Evolutionary conservation across 164 flowering plant genomes (phyloP), one percentile per base, ranked within the genome.

Genomic region (Santalum album): DNA sequence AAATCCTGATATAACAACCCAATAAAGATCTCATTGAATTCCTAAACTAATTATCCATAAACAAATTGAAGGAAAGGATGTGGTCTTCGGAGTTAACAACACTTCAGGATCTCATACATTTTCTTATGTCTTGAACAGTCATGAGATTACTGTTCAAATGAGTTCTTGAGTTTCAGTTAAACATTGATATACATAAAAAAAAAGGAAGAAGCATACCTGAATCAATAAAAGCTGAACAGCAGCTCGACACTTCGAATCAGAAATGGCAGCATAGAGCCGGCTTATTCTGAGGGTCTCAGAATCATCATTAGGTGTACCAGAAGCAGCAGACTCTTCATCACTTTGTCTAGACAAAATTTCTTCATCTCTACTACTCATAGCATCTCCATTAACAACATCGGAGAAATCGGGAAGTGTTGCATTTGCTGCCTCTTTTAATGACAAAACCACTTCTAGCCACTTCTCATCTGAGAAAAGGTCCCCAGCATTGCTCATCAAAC

Each of bases 401-500:
- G 80, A 75, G 56, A 94, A 94, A 70, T 87, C 92, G 45, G 99
- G 97, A 67, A 76, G 83, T 14, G 97, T 94, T 23, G 85, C 82
- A 65, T 64, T 78, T 48, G 92, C 82, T 43, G 95, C 99, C 68
- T 83, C 92, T 64, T 85, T 81, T 43, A 94, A 69, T 38, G 96
- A 78, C 9, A 62, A 66, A 50, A 86, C 96, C 63, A 87, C 97
- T 59, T 90, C 99, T 42, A 74, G 69, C 99, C 99, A 94, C 71
- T 87, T 90, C 15, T 87, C 97, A 58, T 87, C 96, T 22, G 95
- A 82, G 69, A 87, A 87, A 12, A 87, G 79, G 59, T 79, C 75
- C 32, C 97, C 99, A 53, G 92, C 83, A 69, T 82, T 83, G 79
- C 87, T 94, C 92, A 94, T 83, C 67, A 94, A 70, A 42, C 97